phyloP scores from a whole-genome alignment of 169 alveolate species.

The Eimeria brunetti region DNA sequence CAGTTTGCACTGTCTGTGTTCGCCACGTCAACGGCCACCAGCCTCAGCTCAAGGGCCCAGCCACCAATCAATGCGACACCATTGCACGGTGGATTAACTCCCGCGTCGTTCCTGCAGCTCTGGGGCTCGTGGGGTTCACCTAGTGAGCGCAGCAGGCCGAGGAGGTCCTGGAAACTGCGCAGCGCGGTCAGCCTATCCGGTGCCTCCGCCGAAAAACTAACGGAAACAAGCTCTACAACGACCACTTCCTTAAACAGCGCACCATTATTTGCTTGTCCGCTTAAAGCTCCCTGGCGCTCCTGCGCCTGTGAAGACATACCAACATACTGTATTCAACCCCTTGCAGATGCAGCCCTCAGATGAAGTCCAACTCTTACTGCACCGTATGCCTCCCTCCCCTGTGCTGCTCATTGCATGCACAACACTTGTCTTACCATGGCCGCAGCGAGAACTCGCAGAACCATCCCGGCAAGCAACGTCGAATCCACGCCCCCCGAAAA shows the following conservation, averaged over 20 bases:
- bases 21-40: constrained; percentile 73
- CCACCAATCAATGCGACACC: background rate
- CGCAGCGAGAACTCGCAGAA: constrained; percentile 60
- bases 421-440: constrained; percentile 29
- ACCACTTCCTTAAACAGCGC: constrained; percentile 10
- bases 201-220: constrained; percentile 68
- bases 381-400: background rate
- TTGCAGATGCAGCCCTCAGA: background rate
- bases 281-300: background rate
- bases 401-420: background rate
- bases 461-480: constrained; percentile 73
- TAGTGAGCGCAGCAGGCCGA: constrained; percentile 22
- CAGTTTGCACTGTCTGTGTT: constrained; percentile 13
- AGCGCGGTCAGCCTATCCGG: constrained; percentile 80
- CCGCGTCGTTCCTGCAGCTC: background rate
- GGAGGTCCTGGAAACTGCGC: constrained; percentile 76
- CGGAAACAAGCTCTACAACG: constrained; percentile 76
- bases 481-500: constrained; percentile 82
- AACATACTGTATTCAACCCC: background rate
- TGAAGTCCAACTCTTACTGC: background rate
- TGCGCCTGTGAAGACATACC: background rate
- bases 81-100: background rate
- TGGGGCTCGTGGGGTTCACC: constrained; percentile 24
- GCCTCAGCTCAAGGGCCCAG: constrained; percentile 73
- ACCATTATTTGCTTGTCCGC: background rate